Percentiles rank a stretch among this genome's conserved stretches.
Evolutionary conservation across 495 filamentous ascomycete genomes (phyloP).

Genomic region (Diplogelasinospora grovesii): DNA sequence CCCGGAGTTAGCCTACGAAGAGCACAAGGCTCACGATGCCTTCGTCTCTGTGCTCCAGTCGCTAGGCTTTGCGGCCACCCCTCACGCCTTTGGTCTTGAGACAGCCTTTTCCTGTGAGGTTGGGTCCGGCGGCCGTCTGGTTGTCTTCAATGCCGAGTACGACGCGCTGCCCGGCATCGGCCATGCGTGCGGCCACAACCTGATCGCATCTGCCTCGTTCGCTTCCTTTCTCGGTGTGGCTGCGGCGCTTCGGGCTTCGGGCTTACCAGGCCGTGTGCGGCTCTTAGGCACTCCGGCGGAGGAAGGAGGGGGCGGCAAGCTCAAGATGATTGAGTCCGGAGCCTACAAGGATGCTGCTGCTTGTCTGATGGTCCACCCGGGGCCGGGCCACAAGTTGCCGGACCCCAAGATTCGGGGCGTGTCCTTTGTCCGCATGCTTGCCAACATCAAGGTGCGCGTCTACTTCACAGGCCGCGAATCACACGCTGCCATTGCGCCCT

Average conservation of each 20-base stretch:
- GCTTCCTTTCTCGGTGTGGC: constrained; percentile 52
- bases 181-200: constrained; percentile 56
- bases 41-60: constrained; percentile 36
- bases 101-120: constrained; percentile 51
- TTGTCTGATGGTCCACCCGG: constrained; percentile 50
- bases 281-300: constrained; percentile 66
- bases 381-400: constrained; percentile 28
- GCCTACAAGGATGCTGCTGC: constrained; percentile 44
- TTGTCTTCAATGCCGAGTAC: constrained; percentile 55
- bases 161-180: constrained; percentile 40
- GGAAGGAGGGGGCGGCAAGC: constrained; percentile 50
- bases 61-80: constrained; percentile 38
- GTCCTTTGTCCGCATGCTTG: constrained; percentile 41
- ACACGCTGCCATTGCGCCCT: constrained; percentile 56
- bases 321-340: constrained; percentile 41
- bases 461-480: constrained; percentile 44
- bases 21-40: constrained; percentile 45
- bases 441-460: constrained; percentile 44
- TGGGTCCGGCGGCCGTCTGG: constrained; percentile 40
- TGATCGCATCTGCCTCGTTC: constrained; percentile 57
- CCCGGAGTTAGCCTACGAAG: constrained; percentile 50
- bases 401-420: constrained; percentile 22
- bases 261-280: constrained; percentile 47
- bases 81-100: constrained; percentile 41
- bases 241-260: constrained; percentile 40